Evolutionary conservation across 2,329 filamentous ascomycete genomes (phyloP).

Genomic region (Rugonectria rugulosa): DNA sequence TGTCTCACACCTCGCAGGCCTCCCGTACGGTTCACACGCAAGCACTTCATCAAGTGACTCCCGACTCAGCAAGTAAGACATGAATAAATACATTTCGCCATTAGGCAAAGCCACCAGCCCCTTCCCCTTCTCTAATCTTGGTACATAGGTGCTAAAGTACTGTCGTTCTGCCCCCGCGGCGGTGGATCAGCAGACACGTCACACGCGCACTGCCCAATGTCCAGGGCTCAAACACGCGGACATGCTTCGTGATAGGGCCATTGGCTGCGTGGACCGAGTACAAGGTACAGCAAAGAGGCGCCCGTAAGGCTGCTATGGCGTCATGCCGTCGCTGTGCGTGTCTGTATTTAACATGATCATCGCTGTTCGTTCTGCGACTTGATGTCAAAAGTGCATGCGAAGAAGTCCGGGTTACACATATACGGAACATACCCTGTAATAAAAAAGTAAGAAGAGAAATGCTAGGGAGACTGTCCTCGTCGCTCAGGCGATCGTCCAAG

Average conservation of each 20-base stretch:
- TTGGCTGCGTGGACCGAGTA: constrained; percentile 26
- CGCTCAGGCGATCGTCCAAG: constrained; percentile 23
- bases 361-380: too few species aligned
- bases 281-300: constrained; percentile 1
- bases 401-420: too few species aligned
- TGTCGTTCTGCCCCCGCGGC: background rate
- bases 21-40: background rate
- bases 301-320: constrained; percentile 30
- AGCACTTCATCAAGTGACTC: background rate
- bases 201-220: constrained; percentile 17
- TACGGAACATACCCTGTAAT: too few species aligned
- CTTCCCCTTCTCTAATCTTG: too few species aligned
- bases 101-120: background rate
- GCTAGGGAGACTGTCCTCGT: constrained; percentile 29
- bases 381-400: too few species aligned
- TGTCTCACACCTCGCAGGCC: background rate
- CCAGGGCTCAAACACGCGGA: constrained; percentile 8
- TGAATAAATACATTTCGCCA: background rate
- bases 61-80: background rate
- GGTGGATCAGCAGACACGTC: constrained; percentile 40
- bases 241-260: constrained; percentile 21
- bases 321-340: constrained; percentile 26
- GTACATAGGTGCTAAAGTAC: background rate
- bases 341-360: constrained; percentile 1
- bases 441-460: constrained; percentile 13